Base-by-base conservation (phyloP, 1,284 basidiomycete species). In the Moesziomyces parantarcticus region DNA sequence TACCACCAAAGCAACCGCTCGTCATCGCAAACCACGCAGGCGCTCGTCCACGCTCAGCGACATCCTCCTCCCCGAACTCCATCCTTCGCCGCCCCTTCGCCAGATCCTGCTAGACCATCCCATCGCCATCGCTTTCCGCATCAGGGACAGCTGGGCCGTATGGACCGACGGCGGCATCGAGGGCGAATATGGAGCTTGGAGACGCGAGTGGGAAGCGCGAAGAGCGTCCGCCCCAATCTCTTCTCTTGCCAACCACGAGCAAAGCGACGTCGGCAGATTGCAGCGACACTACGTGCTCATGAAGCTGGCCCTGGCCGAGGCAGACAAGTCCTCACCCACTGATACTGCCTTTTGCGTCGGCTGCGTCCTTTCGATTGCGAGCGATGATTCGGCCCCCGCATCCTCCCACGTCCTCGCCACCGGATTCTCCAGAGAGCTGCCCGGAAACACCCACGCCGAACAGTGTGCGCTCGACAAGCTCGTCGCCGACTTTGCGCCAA, bases 401-500 rank as follows among this genome's bases (percentile, higher is more conserved):
- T 14, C 41, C 9, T 44, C 18, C 0, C 29, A 55, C 1, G 58
- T 92, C 40, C 85, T 99, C 25, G 86, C 92, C 7, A 90, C 90
- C 8, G 95, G 95, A 25, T 96, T 91, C 85, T 97, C 94, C 36
- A 88, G 97, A 79, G 95, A 99, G 84, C 88, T 97, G 0, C 75
- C 76, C 1, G 96, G 95, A 51, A 99, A 98, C 84, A 98, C 96
- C 2, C 97, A 99, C 84, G 96, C 96, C 14, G 96, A 99, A 85
- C 93, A 95, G 22, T 97, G 96, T 82, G 95, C 96, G 0, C 86
- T 99, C 47, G 85, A 88, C 42, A 98, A 98, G 82, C 89, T 91
- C 14, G 44, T 50, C 84, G 85, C 36, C 54, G 39, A 68, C 20
- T 73, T 60, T 20, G 23, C 47, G 18, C 26, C 32, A 2, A 52